phyloP scores from a whole-genome alignment of 352 stramenopile genomes.

The Blastocystis sp. region DNA sequence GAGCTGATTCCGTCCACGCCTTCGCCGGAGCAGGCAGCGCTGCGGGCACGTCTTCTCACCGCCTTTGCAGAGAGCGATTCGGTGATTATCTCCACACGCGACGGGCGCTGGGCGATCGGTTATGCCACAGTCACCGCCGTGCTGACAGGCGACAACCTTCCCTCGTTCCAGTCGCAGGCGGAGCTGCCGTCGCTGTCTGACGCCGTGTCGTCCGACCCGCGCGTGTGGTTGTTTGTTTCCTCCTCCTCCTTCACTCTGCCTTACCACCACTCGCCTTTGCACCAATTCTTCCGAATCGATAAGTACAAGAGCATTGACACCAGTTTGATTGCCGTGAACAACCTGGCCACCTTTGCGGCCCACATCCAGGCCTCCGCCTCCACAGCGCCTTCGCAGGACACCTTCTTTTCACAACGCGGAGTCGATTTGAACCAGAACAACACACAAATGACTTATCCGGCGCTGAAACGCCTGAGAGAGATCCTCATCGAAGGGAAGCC shows the following conservation, averaged over 20 bases:
- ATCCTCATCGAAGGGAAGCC: conserved; percentile 36
- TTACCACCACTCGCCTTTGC: neutral
- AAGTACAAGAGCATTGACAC: conserved; percentile 17
- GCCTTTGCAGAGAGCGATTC: neutral
- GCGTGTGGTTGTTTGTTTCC: neutral
- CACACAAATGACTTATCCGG: neutral
- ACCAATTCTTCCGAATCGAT: conserved; percentile 8
- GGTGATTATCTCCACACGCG: neutral
- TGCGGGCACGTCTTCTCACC: neutral
- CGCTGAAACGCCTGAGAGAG: conserved; percentile 24
- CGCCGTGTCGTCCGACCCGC: neutral
- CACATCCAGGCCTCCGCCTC: too few species aligned
- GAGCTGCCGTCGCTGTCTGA: neutral
- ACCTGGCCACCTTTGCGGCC: conserved; percentile 9
- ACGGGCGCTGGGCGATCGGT: neutral
- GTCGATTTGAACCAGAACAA: conserved; percentile 1
- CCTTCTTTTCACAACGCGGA: conserved; percentile 18
- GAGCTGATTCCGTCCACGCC: neutral
- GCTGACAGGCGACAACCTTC: neutral
- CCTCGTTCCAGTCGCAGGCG: neutral
- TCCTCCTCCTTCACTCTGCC: neutral
- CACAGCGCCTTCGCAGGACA: conserved; percentile 1
- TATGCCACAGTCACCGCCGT: neutral
- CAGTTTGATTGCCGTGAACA: conserved; percentile 8
- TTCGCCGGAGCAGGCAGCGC: neutral